Percentiles rank a stretch among this genome's conserved stretches.
Evolutionary conservation across 148 eudicot species (phyloP).

Genomic region (Dianthus caryophyllus): DNA sequence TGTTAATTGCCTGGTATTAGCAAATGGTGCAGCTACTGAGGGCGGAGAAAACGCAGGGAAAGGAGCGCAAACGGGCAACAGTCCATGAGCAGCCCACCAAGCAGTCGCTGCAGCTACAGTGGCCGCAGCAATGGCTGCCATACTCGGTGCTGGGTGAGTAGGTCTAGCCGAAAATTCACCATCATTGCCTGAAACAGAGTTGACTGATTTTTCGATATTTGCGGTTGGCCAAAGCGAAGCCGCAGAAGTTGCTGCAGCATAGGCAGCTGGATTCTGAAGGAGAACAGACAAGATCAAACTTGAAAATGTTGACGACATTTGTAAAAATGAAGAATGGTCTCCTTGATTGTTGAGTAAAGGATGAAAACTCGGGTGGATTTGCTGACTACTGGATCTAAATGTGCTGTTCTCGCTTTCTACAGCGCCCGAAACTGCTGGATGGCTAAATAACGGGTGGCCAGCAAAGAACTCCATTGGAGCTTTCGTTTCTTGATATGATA

Average conservation of each 20-base stretch:
- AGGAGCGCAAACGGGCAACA: slow-evolving; percentile 60
- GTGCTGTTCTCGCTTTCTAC: slow-evolving; percentile 41
- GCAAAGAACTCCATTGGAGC: slow-evolving; percentile 36
- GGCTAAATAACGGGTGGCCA: slow-evolving; percentile 35
- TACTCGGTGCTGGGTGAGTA: slow-evolving; percentile 52
- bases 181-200: slow-evolving; percentile 29
- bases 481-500: slow-evolving; percentile 47
- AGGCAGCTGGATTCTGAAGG: slow-evolving; percentile 84
- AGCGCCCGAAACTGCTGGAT: slow-evolving; percentile 41
- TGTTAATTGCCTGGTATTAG: slow-evolving; percentile 29
- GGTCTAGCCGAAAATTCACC: slow-evolving; percentile 40
- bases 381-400: slow-evolving; percentile 45
- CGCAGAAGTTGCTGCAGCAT: slow-evolving; percentile 88
- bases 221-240: slow-evolving; percentile 68
- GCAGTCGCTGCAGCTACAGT: slow-evolving; percentile 97
- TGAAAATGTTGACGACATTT: slow-evolving; percentile 65
- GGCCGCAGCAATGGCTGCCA: slow-evolving; percentile 81
- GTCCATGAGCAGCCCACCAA: slow-evolving; percentile 97
- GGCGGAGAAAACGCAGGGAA: slow-evolving; percentile 42
- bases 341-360: slow-evolving; percentile 49
- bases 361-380: slow-evolving; percentile 45
- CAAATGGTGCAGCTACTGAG: slow-evolving; percentile 25
- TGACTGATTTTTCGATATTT: slow-evolving; percentile 42
- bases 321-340: slow-evolving; percentile 51
- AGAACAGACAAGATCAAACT: slow-evolving; percentile 70